phyloP scores from a whole-genome alignment of 768 basidiomycete genomes.

The Calocera viscosa region DNA sequence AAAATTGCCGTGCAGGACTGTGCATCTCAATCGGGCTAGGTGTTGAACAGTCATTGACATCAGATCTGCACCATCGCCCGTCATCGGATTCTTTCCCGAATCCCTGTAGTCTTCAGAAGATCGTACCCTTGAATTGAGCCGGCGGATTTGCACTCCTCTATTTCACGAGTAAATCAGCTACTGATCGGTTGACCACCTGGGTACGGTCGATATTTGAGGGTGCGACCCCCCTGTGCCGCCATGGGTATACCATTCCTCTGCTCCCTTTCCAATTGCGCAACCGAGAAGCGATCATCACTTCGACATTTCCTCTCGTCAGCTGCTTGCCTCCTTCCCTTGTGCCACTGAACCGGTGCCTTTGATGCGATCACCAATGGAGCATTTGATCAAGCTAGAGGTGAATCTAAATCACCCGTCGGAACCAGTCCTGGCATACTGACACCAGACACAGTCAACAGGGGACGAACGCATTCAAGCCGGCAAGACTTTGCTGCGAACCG shows the following conservation, averaged over 20 bases:
- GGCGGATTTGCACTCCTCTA: neutral
- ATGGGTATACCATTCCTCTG: neutral
- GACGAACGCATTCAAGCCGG: neutral
- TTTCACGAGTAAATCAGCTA: neutral
- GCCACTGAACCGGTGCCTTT: neutral
- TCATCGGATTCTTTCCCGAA: conserved; percentile 1
- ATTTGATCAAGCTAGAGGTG: conserved; percentile 1
- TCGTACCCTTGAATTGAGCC: neutral
- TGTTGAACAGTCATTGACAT: neutral
- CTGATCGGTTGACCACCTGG: neutral
- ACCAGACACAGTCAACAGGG: neutral
- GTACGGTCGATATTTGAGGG: neutral
- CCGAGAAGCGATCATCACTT: neutral
- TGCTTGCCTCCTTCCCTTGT: neutral
- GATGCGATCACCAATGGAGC: neutral
- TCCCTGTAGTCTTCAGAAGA: neutral
- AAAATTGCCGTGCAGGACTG: neutral
- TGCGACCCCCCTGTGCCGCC: neutral
- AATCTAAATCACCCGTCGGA: neutral
- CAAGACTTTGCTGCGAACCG: neutral
- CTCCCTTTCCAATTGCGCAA: neutral
- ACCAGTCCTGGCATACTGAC: neutral
- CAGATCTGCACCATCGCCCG: neutral
- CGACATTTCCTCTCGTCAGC: neutral
- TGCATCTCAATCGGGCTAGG: neutral